These are phyloP conservation scores for Lojkania enalia DNA, from an alignment of 2,329 filamentous ascomycete genomes.

Conservation along the genomic window DNA sequence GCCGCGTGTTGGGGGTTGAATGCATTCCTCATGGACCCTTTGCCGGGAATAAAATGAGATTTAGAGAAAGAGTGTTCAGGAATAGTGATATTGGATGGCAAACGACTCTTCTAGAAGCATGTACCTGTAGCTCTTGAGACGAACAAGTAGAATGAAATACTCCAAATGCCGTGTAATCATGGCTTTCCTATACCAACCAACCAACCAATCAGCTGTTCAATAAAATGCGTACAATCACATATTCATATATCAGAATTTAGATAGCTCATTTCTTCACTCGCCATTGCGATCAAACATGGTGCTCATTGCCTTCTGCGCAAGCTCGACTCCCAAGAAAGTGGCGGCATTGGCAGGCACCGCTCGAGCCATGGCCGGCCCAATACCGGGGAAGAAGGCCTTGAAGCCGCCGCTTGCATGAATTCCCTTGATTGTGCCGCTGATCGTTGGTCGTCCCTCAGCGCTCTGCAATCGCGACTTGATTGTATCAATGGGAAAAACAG, in stretches of 20 bases:
- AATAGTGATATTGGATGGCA: no score
- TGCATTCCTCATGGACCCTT: no score
- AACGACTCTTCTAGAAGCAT: no score
- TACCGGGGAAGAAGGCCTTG: conserved; percentile 95
- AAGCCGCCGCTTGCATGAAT: conserved; percentile 83
- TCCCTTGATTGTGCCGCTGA: conserved; percentile 76
- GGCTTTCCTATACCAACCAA: no score
- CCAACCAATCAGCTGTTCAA: not conserved
- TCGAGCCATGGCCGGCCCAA: conserved; percentile 87
- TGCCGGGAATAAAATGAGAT: no score
- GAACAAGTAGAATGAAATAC: no score
- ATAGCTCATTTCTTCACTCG: conserved; percentile 26
- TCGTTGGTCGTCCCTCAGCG: conserved; percentile 79
- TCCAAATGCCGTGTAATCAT: no score
- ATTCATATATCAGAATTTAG: no score
- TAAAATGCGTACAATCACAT: no score
- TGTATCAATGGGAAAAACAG: conserved; percentile 96
- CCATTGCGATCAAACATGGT: conserved; percentile 63
- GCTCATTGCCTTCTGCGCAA: conserved; percentile 81
- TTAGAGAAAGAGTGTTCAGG: no score
- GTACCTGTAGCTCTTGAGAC: no score
- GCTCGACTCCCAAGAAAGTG: conserved; percentile 84
- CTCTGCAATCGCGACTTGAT: conserved; percentile 94
- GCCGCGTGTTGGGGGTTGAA: no score
- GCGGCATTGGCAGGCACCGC: conserved; percentile 96